These are phyloP conservation scores for Spencermartinsiella ligniputridi DNA, from an alignment of 1,139 yeast genomes.

Conservation along the genomic window DNA sequence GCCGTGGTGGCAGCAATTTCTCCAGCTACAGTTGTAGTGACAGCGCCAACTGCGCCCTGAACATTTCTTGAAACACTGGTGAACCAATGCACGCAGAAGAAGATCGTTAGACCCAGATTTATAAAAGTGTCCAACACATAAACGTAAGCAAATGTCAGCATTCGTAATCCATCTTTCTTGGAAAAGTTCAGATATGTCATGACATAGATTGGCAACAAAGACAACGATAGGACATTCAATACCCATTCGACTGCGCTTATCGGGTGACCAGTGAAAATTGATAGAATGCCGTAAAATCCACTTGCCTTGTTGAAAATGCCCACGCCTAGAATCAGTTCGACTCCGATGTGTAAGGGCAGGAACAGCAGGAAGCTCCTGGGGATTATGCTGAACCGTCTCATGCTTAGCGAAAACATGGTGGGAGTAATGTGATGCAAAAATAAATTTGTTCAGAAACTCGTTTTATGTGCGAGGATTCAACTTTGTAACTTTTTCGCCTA, in stretches of 20 bases:
- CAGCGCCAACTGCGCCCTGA: slow-evolving; percentile 8
- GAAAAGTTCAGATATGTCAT: slow-evolving; percentile 52
- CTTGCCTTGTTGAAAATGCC: slow-evolving; percentile 85
- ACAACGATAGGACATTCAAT: slow-evolving; percentile 62
- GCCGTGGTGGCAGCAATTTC: slow-evolving; percentile 9
- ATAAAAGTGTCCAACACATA: slow-evolving; percentile 64
- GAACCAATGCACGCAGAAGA: slow-evolving; percentile 77
- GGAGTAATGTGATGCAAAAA: neutral
- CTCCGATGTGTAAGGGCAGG: slow-evolving; percentile 81
- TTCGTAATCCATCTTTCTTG: slow-evolving; percentile 45
- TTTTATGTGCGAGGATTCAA: too few species aligned
- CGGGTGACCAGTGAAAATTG: slow-evolving; percentile 84
- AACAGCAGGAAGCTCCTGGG: slow-evolving; percentile 47
- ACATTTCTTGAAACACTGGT: slow-evolving; percentile 20
- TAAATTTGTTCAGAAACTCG: neutral
- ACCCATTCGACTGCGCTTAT: slow-evolving; percentile 80
- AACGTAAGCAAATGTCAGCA: slow-evolving; percentile 58
- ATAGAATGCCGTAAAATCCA: slow-evolving; percentile 81
- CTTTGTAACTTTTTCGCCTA: too few species aligned
- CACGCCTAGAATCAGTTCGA: slow-evolving; percentile 73
- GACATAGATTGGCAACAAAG: slow-evolving; percentile 62
- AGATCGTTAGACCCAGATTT: slow-evolving; percentile 65
- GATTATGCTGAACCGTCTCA: slow-evolving; percentile 17
- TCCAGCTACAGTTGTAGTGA: slow-evolving; percentile 7
- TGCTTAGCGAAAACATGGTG: slow-evolving; percentile 1